These are phyloP conservation scores for Solanum gracilifrons DNA, from an alignment of 257 asterid genomes.

Conservation along the genomic window DNA sequence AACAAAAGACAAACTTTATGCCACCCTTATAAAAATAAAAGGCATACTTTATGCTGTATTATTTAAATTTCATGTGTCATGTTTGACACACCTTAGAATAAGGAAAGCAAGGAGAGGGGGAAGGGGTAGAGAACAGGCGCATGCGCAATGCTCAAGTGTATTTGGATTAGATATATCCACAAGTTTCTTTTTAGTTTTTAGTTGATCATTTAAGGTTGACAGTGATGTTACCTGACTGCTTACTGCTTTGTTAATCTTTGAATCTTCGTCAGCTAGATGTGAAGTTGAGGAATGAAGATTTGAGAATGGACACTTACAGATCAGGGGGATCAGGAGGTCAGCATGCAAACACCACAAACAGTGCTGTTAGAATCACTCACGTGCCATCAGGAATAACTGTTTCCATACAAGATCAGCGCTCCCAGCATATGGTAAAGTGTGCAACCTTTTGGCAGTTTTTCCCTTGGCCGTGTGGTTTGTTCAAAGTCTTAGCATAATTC, in stretches of 20 bases:
- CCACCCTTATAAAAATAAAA: neutral
- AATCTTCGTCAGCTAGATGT: constrained; percentile 68
- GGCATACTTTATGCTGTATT: neutral
- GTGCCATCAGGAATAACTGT: constrained; percentile 73
- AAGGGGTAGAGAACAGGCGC: neutral
- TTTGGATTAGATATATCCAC: neutral
- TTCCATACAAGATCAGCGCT: constrained; percentile 90
- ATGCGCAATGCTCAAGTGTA: neutral
- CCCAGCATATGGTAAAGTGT: constrained; percentile 71
- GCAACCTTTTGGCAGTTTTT: neutral
- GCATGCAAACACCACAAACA: constrained; percentile 85
- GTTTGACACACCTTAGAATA: neutral
- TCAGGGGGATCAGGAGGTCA: constrained; percentile 98
- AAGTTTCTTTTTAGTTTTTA: neutral
- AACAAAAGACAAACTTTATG: neutral
- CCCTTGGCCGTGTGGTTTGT: neutral
- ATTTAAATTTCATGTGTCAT: neutral
- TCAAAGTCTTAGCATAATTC: neutral
- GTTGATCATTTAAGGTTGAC: neutral
- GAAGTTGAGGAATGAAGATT: constrained; percentile 66
- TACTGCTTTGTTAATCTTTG: neutral
- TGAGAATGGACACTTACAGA: constrained; percentile 83
- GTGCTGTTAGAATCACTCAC: constrained; percentile 96
- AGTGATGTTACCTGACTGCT: neutral
- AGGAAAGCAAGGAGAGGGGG: neutral